Percentiles rank a stretch among this genome's conserved stretches.
Conservation (phyloP, 2,329 filamentous ascomycete species). For the Tolypocladium nubicola region DNA sequence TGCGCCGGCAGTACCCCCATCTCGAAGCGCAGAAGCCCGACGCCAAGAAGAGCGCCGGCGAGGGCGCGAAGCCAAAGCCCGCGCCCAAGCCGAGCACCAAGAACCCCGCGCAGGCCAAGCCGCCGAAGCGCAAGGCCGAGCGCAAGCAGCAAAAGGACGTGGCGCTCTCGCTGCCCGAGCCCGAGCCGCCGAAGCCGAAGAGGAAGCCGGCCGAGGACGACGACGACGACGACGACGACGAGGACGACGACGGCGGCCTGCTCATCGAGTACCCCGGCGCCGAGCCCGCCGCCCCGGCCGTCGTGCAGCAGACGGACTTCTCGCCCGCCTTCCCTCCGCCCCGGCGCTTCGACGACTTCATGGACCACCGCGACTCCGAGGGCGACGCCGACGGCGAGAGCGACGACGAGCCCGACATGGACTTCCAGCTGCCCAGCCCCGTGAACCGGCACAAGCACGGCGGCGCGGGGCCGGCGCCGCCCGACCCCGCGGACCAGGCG, state of each 20-base stretch:
- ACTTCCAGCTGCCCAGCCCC: slow-evolving; percentile 44
- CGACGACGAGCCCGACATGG: slow-evolving; percentile 36
- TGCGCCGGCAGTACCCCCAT: slow-evolving; percentile 58
- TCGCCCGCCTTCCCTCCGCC: slow-evolving; percentile 37
- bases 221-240: slow-evolving; percentile 41
- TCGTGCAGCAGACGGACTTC: slow-evolving; percentile 28
- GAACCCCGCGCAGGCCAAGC: slow-evolving; percentile 5
- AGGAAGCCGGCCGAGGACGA: slow-evolving; percentile 27
- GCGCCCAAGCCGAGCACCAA: slow-evolving; percentile 11
- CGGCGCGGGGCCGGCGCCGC: too few species aligned
- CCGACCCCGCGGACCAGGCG: slow-evolving; percentile 3
- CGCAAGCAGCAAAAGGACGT: slow-evolving; percentile 23
- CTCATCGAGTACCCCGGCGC: slow-evolving; percentile 49
- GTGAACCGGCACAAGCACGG: slow-evolving; percentile 25
- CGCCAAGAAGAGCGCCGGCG: slow-evolving; percentile 12
- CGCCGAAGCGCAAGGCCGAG: slow-evolving; percentile 15
- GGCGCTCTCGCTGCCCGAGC: slow-evolving; percentile 21
- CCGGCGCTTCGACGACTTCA: slow-evolving; percentile 43
- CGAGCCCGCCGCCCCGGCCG: slow-evolving; percentile 22
- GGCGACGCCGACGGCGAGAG: slow-evolving; percentile 37
- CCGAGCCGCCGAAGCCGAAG: slow-evolving; percentile 18
- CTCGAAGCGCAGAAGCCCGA: slow-evolving; percentile 30
- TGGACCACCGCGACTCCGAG: slow-evolving; percentile 33
- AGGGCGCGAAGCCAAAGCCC: slow-evolving; percentile 11
- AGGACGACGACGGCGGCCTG: slow-evolving; percentile 42